A percentile compares a stretch with the other conserved stretches of the same genome.
These are phyloP conservation scores for Hymenoscyphus scutula DNA, from an alignment of 2,329 filamentous ascomycete species.

Conservation along the genomic window DNA sequence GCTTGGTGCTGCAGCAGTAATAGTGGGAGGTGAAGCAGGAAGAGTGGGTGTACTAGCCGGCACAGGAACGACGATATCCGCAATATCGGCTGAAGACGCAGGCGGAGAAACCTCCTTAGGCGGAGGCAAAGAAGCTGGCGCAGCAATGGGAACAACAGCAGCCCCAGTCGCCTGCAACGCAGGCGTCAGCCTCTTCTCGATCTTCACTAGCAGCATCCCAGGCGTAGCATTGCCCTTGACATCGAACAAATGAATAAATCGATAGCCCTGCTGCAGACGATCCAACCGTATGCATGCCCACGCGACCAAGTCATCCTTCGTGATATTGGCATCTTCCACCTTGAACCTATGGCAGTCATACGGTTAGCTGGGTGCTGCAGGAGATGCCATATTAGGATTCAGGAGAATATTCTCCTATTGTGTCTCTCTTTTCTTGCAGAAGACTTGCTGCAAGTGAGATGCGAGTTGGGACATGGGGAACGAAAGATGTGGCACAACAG, in stretches of 20 bases:
- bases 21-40: neutral
- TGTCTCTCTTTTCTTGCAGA: neutral
- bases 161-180: neutral
- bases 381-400: slow-evolving; percentile 5
- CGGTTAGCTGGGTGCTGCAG: slow-evolving; percentile 6
- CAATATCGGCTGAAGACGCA: neutral
- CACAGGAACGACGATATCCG: neutral
- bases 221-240: slow-evolving; percentile 61
- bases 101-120: neutral
- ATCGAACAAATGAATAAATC: slow-evolving; percentile 75
- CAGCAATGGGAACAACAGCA: neutral
- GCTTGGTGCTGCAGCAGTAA: neutral
- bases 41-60: neutral
- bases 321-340: slow-evolving; percentile 81
- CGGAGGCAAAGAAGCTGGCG: neutral
- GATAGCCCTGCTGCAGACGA: slow-evolving; percentile 70
- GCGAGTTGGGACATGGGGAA: slow-evolving; percentile 1
- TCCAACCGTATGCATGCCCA: slow-evolving; percentile 91
- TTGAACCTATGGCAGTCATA: slow-evolving; percentile 55
- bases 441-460: neutral
- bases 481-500: neutral
- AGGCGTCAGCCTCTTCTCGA: slow-evolving; percentile 53
- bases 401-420: neutral
- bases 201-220: slow-evolving; percentile 70
- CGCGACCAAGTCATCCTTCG: slow-evolving; percentile 73